These are phyloP conservation scores for Thalassiosira gravida DNA, from an alignment of 352 stramenopile species.

Conservation along the genomic window DNA sequence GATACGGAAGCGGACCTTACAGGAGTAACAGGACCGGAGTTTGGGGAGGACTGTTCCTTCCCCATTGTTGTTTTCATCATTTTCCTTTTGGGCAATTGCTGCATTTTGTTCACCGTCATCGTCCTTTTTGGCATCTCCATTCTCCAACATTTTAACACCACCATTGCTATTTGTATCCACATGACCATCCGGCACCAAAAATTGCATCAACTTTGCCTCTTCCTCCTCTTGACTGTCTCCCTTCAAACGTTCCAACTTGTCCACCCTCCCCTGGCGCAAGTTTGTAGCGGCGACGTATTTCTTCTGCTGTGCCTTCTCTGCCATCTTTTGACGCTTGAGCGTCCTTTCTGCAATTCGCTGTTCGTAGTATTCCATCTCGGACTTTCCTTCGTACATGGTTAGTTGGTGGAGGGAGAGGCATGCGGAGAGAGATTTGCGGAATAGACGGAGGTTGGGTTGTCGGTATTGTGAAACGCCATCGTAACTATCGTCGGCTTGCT, in stretches of 20 bases:
- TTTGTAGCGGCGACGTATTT: slow-evolving; percentile 92
- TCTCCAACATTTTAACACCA: slow-evolving; percentile 48
- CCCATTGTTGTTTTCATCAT: slow-evolving; percentile 38
- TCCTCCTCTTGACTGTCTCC: slow-evolving; percentile 88
- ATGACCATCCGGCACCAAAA: slow-evolving; percentile 91
- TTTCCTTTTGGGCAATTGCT: slow-evolving; percentile 23
- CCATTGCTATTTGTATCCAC: slow-evolving; percentile 60
- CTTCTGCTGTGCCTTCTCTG: slow-evolving; percentile 80
- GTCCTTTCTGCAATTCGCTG: slow-evolving; percentile 55
- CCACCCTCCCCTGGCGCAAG: slow-evolving; percentile 89
- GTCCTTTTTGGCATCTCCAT: slow-evolving; percentile 38
- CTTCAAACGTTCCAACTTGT: slow-evolving; percentile 90
- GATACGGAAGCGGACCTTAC: slow-evolving; percentile 90
- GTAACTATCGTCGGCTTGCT: slow-evolving; percentile 3
- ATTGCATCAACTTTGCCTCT: slow-evolving; percentile 75
- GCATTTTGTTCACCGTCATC: slow-evolving; percentile 2
- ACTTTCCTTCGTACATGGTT: slow-evolving; percentile 76
- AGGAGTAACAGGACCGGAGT: slow-evolving; percentile 92
- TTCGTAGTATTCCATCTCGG: slow-evolving; percentile 65
- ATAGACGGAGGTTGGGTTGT: slow-evolving; percentile 63
- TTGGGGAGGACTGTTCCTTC: slow-evolving; percentile 83
- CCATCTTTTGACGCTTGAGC: slow-evolving; percentile 81
- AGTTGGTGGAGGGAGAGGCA: slow-evolving; percentile 74
- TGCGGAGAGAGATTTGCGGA: slow-evolving; percentile 74
- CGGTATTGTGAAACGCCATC: slow-evolving; percentile 59